Conservation (phyloP, 2,329 filamentous ascomycete genomes). For the Microdochium nivale region DNA sequence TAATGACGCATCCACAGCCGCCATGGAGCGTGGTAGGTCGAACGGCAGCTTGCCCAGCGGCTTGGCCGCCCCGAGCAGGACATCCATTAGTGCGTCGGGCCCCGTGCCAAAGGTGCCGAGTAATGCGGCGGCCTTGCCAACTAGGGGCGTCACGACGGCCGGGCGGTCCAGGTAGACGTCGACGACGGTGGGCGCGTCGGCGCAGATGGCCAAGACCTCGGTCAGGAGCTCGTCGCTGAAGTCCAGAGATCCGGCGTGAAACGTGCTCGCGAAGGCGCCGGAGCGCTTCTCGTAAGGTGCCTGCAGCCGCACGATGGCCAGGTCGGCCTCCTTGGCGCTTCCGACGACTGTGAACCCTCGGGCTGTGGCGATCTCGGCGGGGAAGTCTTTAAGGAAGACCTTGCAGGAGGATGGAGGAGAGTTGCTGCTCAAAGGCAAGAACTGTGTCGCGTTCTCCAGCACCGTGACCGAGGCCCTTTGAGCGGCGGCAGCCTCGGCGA, state of each 20-base stretch:
- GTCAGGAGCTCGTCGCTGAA: conserved; percentile 15
- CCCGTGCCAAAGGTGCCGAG: conserved; percentile 30
- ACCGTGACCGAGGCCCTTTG: not conserved
- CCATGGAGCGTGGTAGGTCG: conserved; percentile 34
- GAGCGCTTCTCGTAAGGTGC: conserved; percentile 29
- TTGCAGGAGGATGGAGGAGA: not conserved
- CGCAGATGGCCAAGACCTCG: conserved; percentile 20
- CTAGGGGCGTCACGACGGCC: conserved; percentile 30
- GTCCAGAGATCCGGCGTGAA: conserved; percentile 30
- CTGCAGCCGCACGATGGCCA: conserved; percentile 28
- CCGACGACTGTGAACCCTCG: conserved; percentile 20
- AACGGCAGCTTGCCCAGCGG: conserved; percentile 34
- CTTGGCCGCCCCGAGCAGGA: conserved; percentile 26
- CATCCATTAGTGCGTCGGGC: conserved; percentile 31
- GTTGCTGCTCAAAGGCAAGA: not conserved
- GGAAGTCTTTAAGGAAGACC: not conserved
- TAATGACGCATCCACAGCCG: conserved; percentile 25
- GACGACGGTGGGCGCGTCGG: conserved; percentile 28
- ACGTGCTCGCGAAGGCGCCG: conserved; percentile 27
- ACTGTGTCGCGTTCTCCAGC: not conserved
- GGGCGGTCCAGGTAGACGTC: conserved; percentile 34
- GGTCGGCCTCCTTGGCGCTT: conserved; percentile 28
- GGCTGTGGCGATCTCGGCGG: not conserved
- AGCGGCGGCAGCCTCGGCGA: not conserved
- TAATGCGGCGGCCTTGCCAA: conserved; percentile 26